Evolutionary conservation across 306 rosid species (phyloP), one percentile per base, ranked within the genome.

Genomic region (Astragalus glycyphyllos): DNA sequence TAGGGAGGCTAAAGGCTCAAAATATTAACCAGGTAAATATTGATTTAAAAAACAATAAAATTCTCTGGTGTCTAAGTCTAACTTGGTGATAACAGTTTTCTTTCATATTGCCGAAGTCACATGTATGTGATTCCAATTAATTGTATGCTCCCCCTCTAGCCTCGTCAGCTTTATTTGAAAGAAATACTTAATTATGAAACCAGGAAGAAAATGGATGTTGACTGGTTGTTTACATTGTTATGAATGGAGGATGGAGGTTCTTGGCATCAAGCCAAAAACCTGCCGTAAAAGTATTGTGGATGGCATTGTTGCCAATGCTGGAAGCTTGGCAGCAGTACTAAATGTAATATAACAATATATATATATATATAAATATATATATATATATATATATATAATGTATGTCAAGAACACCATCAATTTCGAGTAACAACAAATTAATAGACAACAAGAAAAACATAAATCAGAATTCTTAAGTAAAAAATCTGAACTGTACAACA

Each of bases 1-100:
- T 94, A 46, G 99, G 97, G 72, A 87, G 87, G 82, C 77, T 94
- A 60, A 94, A 94, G 86, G 84, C 89, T 78, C 96, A 89, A 85
- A 89, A 87, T 40, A 91, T 91, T 55, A 94, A 94, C 61, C 99
- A 94, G 99, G 99, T 90, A 79, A 81, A 67, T 62, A 58, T 16
- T 54, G 9, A 40, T 26, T 26, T 26, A 26, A 26, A 26, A 26
- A 26, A 26, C 31, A 26, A 2, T 26, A 26, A 26, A 26, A 26
- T 26, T 26, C 31, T 26, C 0, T 26, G 31, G 31, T 26, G 31
- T 26, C 31, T 26, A 1, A 26, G 31, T 26, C 31, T 26, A 26
- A 26, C 31, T 4, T 26, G 58, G 8, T 46, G 41, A 53, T 60
- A 11, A 5, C 38, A 26, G 64, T 59, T 37, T 56, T 55, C 13